Percentiles rank a stretch among this genome's conserved stretches.
Evolutionary conservation across 345 rosid species (phyloP).

Genomic region (Acer negundo): DNA sequence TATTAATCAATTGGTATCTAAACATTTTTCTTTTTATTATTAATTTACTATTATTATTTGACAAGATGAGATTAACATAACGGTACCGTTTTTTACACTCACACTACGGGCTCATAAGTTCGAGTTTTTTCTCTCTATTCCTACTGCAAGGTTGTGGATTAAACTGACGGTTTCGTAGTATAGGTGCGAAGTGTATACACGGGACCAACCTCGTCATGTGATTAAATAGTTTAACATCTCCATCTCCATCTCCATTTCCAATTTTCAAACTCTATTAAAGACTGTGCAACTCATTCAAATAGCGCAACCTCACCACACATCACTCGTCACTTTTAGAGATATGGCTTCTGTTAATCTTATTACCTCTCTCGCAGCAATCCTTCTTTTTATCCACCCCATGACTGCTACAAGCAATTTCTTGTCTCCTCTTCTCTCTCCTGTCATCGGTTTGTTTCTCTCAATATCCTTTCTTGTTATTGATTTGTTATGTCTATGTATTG

Average conservation of each 20-base stretch:
- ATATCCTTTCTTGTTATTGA: background rate
- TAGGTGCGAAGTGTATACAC: too few species aligned
- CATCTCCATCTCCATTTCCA: background rate
- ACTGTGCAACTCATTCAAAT: background rate
- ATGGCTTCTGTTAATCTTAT: conserved; percentile 24
- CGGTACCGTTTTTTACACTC: too few species aligned
- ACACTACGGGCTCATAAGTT: too few species aligned
- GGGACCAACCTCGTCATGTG: too few species aligned
- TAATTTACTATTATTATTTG: too few species aligned
- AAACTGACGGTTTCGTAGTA: too few species aligned
- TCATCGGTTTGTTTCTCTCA: conserved; percentile 25
- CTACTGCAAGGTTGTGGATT: too few species aligned
- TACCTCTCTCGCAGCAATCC: conserved; percentile 12
- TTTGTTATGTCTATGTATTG: background rate
- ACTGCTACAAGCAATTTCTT: conserved; percentile 20
- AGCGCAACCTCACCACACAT: background rate
- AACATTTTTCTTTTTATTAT: too few species aligned
- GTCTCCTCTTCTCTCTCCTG: conserved; percentile 29
- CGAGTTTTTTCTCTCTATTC: too few species aligned
- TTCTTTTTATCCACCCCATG: conserved; percentile 26
- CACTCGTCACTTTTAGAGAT: background rate
- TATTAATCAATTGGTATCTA: too few species aligned
- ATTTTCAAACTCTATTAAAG: background rate
- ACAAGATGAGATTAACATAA: too few species aligned
- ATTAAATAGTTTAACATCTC: background rate